Evolutionary conservation across 192 early-diverging fungal genomes (phyloP), one percentile per base, ranked within the genome.

Genomic region (Mortierella hygrophila): DNA sequence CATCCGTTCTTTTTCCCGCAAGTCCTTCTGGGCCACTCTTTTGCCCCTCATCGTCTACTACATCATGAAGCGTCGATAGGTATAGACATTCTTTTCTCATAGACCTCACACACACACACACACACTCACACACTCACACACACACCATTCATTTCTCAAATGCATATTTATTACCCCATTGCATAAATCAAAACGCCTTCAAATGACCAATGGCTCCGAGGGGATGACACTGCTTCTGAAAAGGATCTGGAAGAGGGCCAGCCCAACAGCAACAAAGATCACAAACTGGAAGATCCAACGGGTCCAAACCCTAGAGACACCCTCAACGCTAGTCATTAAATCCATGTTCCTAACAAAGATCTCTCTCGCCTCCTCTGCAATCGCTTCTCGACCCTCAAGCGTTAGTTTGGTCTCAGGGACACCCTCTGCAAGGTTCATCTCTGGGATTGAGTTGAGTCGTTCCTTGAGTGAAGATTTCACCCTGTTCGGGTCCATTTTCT

Each of bases 261-360:
- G 4, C 13, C 68, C 77, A 5, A 79, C 60, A 26, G 78, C 82
- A 7, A 46, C 20, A 74, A 76, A 79, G 6, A 79, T n/a, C 6
- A 85, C 3, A 65, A 40, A 41, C 13, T 37, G 13, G 16, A 79
- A 15, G 9, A 85, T 76, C 82, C 82, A 85, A 8, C 82, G 63
- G 6, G 57, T 72, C 82, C 82, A 85, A 2, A 85, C 77, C 35
- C 68, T 44, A 7, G 77, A 70, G 2, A 85, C 54, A 37, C 82
- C 82, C 6, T 78, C 72, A 0, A 47, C 78, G 6, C 74, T 72
- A 0, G 77, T 79, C 40, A 85, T 79, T 10, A 85, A n/a, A 20
- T 85, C 82, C 55, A 85, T 72, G 44, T 85, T 85, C 69, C 82
- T 55, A 6, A 65, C 55, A 85, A 85, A 85, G 35, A 85, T 85